Conservation (phyloP, 495 filamentous ascomycete genomes). For the Neurospora sp. region DNA sequence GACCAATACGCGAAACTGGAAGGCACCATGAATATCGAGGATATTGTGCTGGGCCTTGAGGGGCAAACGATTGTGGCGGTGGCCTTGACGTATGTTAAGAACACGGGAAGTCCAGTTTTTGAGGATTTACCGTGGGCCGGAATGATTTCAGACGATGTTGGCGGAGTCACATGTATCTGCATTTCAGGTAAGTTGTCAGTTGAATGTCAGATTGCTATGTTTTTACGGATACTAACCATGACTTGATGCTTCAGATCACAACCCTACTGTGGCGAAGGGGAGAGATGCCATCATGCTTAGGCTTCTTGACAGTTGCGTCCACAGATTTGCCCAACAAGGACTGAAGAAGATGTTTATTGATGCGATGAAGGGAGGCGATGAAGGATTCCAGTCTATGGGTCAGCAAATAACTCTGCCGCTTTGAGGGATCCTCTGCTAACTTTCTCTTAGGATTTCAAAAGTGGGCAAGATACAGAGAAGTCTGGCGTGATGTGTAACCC, state of each 20-base stretch:
- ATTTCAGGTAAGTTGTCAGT: constrained; percentile 34
- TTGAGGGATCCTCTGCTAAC: neutral
- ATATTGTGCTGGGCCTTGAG: constrained; percentile 41
- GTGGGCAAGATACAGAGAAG: constrained; percentile 39
- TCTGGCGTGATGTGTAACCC: constrained; percentile 29
- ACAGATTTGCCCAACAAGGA: constrained; percentile 25
- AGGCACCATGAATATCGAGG: constrained; percentile 34
- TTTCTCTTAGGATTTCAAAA: constrained; percentile 33
- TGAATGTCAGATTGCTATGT: neutral
- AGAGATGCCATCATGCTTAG: constrained; percentile 36
- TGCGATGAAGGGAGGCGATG: constrained; percentile 32
- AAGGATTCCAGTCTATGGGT: constrained; percentile 39
- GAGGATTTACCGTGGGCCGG: constrained; percentile 51
- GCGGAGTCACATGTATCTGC: constrained; percentile 52
- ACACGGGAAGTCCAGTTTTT: constrained; percentile 40
- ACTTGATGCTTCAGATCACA: constrained; percentile 15
- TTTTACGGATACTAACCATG: neutral
- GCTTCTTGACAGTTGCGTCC: constrained; percentile 35
- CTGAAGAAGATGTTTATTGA: constrained; percentile 37
- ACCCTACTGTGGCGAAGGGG: constrained; percentile 23
- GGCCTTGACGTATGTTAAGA: constrained; percentile 45
- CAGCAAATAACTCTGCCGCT: constrained; percentile 7
- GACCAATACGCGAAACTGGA: constrained; percentile 43
- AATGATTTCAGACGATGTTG: constrained; percentile 43
- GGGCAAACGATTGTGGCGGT: constrained; percentile 38